These are phyloP conservation scores for Syzygium jambos DNA, from an alignment of 345 rosid genomes.

Conservation along the genomic window DNA sequence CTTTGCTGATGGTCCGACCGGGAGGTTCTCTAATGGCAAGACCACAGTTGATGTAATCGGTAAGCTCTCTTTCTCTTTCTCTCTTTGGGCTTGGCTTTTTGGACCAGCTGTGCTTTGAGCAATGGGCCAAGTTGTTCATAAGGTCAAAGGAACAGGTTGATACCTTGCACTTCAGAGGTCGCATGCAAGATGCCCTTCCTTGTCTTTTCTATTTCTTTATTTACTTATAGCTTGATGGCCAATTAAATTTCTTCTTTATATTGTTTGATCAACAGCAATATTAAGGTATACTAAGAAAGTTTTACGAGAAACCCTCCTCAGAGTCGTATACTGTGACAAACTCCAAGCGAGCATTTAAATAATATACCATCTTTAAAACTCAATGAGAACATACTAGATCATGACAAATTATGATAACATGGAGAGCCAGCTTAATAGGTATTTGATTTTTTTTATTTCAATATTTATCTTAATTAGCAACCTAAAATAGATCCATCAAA, in stretches of 20 bases:
- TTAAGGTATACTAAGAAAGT: neutral
- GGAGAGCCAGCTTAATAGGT: neutral
- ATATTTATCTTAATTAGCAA: neutral
- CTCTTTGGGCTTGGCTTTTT: neutral
- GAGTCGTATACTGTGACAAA: neutral
- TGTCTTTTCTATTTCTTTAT: neutral
- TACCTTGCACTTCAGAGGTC: neutral
- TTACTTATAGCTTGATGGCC: neutral
- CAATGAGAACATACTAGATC: neutral
- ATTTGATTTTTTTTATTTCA: neutral
- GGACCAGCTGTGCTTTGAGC: neutral
- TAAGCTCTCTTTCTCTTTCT: conserved; percentile 7
- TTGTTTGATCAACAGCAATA: neutral
- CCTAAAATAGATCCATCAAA: neutral
- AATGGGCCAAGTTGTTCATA: neutral
- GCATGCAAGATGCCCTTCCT: neutral
- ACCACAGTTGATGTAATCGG: conserved; percentile 73
- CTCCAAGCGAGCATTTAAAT: neutral
- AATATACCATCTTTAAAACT: neutral
- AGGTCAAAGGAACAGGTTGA: neutral
- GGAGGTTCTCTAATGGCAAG: conserved; percentile 71
- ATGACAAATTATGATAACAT: neutral
- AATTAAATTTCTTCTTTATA: fast-evolving
- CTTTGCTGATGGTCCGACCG: conserved; percentile 60
- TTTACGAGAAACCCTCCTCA: neutral